phyloP scores from a whole-genome alignment of 2,329 filamentous ascomycete species.

The Chrysosporium keratinophilum region DNA sequence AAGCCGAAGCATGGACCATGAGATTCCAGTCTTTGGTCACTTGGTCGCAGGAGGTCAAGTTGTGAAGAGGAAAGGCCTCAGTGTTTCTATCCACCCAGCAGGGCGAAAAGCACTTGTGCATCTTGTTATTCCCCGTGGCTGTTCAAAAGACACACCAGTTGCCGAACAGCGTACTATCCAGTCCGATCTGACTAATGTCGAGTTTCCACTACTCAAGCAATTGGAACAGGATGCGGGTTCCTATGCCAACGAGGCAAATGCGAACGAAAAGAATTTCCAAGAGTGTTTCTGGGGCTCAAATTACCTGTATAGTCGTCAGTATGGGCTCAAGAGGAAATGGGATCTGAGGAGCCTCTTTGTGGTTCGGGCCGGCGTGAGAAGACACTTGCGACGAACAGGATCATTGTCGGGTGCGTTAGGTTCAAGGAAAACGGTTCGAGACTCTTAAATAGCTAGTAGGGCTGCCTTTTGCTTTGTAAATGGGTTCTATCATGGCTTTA shows the following conservation, averaged over 20 bases:
- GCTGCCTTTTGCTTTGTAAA: background rate
- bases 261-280: constrained; percentile 33
- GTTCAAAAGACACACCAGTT: constrained; percentile 7
- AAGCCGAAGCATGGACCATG: constrained; percentile 19
- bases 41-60: constrained; percentile 30
- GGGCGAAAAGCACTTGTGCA: constrained; percentile 15
- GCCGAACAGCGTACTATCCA: constrained; percentile 11
- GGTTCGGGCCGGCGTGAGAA: constrained; percentile 37
- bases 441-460: background rate
- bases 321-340: constrained; percentile 33
- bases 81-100: constrained; percentile 13
- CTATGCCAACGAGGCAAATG: constrained; percentile 34
- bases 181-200: constrained; percentile 25
- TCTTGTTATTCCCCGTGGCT: constrained; percentile 11
- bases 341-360: constrained; percentile 40
- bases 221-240: constrained; percentile 30
- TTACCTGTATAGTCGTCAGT: constrained; percentile 29
- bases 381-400: constrained; percentile 12
- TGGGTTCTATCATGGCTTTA: too few species aligned
- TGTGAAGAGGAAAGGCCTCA: constrained; percentile 21
- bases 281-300: constrained; percentile 35
- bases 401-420: constrained; percentile 6
- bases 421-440: background rate
- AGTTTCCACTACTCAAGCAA: constrained; percentile 31
- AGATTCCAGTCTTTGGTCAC: constrained; percentile 30